Evolutionary conservation across 116 monocot species (phyloP).

Genomic region (Zostera marina): DNA sequence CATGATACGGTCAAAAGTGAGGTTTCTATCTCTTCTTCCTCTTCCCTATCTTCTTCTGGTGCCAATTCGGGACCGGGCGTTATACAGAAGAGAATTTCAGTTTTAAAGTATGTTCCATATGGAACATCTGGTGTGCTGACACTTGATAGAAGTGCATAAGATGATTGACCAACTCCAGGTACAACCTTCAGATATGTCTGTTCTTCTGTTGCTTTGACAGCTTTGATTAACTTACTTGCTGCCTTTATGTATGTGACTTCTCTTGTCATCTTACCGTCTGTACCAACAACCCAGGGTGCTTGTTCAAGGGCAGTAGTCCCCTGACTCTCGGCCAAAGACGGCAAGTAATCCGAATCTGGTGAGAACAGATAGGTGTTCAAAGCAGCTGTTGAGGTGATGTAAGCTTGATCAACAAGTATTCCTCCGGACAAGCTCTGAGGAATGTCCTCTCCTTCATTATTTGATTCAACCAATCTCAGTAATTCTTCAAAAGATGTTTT

Average conservation of each 20-base stretch:
- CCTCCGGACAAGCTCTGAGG: conserved; percentile 76
- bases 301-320: conserved; percentile 40
- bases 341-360: conserved; percentile 41
- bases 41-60: conserved; percentile 18
- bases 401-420: conserved; percentile 66
- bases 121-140: conserved; percentile 96
- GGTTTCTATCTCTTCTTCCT: conserved; percentile 9
- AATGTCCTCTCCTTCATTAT: conserved; percentile 40
- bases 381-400: conserved; percentile 33
- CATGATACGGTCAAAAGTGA: conserved; percentile 62
- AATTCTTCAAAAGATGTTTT: conserved; percentile 42
- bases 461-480: conserved; percentile 49
- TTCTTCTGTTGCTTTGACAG: conserved; percentile 84
- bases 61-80: conserved; percentile 53
- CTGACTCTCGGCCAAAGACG: conserved; percentile 63
- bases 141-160: conserved; percentile 49
- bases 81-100: conserved; percentile 64
- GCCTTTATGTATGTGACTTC: conserved; percentile 65
- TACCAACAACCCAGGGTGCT: conserved; percentile 49
- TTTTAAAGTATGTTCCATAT: conserved; percentile 59
- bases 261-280: conserved; percentile 64
- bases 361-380: conserved; percentile 76
- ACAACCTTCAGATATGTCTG: conserved; percentile 62
- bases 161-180: conserved; percentile 37
- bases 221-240: conserved; percentile 70